A percentile compares a stretch with the other conserved stretches of the same genome.
phyloP scores from a whole-genome alignment of 2,329 filamentous ascomycete species.

The Curvularia sp. region DNA sequence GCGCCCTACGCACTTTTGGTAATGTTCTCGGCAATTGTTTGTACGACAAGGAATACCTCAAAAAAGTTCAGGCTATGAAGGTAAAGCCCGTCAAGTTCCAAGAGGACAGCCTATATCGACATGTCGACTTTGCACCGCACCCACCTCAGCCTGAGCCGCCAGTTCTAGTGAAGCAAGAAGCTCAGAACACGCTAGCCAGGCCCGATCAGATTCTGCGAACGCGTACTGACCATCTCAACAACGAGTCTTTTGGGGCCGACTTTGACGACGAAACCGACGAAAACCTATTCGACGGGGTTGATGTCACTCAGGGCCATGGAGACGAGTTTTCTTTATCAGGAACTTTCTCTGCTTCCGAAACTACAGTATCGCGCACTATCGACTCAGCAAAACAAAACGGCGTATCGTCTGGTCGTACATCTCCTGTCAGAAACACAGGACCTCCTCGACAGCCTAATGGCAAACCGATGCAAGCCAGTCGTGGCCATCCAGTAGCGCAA shows the following conservation, averaged over 20 bases:
- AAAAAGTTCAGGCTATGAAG: constrained; percentile 90
- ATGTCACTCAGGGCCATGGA: constrained; percentile 71
- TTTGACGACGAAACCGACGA: constrained; percentile 65
- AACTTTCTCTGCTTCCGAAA: constrained; percentile 26
- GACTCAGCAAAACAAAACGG: constrained; percentile 27
- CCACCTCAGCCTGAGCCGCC: constrained; percentile 49
- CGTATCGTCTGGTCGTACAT: constrained; percentile 30
- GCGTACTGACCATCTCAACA: constrained; percentile 44
- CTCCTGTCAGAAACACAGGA: constrained; percentile 30
- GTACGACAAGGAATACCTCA: constrained; percentile 93
- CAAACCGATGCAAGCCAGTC: constrained; percentile 34
- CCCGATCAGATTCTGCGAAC: constrained; percentile 36
- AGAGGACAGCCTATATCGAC: constrained; percentile 79
- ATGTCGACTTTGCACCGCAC: constrained; percentile 70
- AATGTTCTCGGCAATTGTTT: constrained; percentile 98
- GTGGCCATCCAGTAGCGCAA: constrained; percentile 33
- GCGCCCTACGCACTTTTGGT: constrained; percentile 88
- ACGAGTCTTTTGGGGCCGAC: constrained; percentile 50
- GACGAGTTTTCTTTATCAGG: constrained; percentile 44
- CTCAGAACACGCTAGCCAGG: constrained; percentile 33
- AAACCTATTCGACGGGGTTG: constrained; percentile 64
- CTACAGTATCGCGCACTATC: constrained; percentile 20
- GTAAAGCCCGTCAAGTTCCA: constrained; percentile 78
- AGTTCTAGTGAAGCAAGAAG: constrained; percentile 38
- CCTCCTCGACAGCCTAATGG: constrained; percentile 32